Percentiles rank a stretch among this genome's conserved stretches.
phyloP scores from a whole-genome alignment of 805 yeast species.

The Zygoascus ofunaensis region DNA sequence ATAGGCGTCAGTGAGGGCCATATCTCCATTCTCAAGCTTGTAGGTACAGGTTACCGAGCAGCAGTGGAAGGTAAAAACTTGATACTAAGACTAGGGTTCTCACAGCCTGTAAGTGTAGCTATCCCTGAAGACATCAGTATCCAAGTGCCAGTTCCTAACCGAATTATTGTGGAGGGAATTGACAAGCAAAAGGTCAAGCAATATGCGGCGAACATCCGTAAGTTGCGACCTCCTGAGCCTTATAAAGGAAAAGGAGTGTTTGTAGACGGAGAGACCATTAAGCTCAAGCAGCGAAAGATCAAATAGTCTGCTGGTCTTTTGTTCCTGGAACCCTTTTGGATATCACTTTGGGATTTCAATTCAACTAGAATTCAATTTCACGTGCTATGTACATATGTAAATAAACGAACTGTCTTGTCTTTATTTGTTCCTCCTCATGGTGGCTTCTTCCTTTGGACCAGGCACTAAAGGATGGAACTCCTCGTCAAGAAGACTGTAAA shows the following conservation, averaged over 20 bases:
- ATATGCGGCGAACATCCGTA: conserved; percentile 82
- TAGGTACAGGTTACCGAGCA: conserved; percentile 97
- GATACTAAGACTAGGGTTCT: conserved; percentile 78
- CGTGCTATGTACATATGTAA: conserved; percentile 1
- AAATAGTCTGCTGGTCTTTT: conserved; percentile 8
- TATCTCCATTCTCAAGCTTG: conserved; percentile 72
- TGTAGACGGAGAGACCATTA: conserved; percentile 83
- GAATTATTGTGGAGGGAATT: conserved; percentile 75
- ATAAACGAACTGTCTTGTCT: neutral
- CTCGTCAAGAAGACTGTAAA: conserved; percentile 43
- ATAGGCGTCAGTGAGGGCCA: conserved; percentile 93
- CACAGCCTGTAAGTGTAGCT: conserved; percentile 63
- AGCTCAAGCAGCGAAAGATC: conserved; percentile 84
- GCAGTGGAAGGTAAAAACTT: conserved; percentile 59
- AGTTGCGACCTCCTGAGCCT: conserved; percentile 92
- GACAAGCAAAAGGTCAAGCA: conserved; percentile 80
- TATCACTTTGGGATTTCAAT: neutral
- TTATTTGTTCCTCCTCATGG: conserved; percentile 11
- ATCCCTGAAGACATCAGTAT: conserved; percentile 74
- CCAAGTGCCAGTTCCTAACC: conserved; percentile 72
- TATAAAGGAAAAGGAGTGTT: conserved; percentile 97
- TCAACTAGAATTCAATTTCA: too few relatives aligned
- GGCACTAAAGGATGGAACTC: conserved; percentile 29
- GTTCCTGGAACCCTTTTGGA: too few relatives aligned
- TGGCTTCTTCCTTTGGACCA: conserved; percentile 24